Evolutionary conservation across 805 yeast species (phyloP), one percentile per base, ranked within the genome.

Genomic region (Kodamaea sagamina): DNA sequence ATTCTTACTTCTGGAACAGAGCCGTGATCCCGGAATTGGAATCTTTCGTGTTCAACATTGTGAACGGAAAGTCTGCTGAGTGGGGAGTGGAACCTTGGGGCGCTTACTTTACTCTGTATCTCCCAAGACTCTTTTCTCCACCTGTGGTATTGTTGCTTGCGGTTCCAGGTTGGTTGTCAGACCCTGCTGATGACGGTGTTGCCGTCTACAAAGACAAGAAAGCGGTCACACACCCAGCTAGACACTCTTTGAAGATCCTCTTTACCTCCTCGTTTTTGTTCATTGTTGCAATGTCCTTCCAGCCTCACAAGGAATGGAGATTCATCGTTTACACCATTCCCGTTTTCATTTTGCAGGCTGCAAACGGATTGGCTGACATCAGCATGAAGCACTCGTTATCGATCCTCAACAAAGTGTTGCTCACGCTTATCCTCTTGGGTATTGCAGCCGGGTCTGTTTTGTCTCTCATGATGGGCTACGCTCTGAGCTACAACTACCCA

Each of bases 231-330:
- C 62, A 63, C 37, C 67, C 61, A 24, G 66, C 65, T 26, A 59
- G 43, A 46, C 53, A 68, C 47, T 63, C 72, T 3, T 50, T 71
- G 37, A 72, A 77, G 31, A 38, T 38, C 16, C 55, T 82, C 19
- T 70, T 77, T 1, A 46, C 76, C 12, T 68, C 88, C 1, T 66
- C 85, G 0, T 32, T 82, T 1, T 39, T 77, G 11, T 90, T 70
- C 56, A 72, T 89, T n/a, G 47, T 68, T 1, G 54, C 79, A 4
- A 74, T 89, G 75, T 89, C 97, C 0, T 60, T 83, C 40, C 93
- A 86, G 61, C 89, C 93, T 2, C 97, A 92, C 55, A 92, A 92
- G 59, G 98, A 92, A 68, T 88, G 95, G 95, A 77, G 97, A 53
- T 92, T 92, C 56, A 80, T 92, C 31, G 69, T 84, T 12, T 92